Evolutionary conservation across 2,329 filamentous ascomycete species (phyloP).

Genomic region (Phialophora macrospora): DNA sequence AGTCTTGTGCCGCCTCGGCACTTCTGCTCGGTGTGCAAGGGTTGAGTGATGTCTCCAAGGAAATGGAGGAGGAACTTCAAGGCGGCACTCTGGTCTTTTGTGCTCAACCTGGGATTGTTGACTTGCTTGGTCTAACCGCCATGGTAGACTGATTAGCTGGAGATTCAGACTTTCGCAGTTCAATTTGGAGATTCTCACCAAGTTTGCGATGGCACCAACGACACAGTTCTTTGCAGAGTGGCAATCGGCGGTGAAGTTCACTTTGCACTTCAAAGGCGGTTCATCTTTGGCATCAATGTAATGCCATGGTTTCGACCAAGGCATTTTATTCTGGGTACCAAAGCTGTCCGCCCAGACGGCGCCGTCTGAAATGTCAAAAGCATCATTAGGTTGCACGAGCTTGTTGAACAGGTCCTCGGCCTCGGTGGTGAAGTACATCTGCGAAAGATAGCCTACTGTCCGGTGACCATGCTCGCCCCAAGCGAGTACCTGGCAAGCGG

Average conservation of each 20-base stretch:
- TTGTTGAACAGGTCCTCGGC: conserved; percentile 14
- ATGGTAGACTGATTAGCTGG: not conserved
- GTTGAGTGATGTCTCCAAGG: conserved; percentile 15
- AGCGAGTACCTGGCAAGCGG: not conserved
- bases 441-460: conserved; percentile 18
- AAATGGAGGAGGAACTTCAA: conserved; percentile 19
- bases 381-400: conserved; percentile 12
- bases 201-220: conserved; percentile 9
- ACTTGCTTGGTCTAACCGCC: conserved; percentile 8
- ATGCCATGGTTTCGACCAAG: conserved; percentile 18
- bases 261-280: conserved; percentile 12
- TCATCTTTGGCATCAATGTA: conserved; percentile 24
- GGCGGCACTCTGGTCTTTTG: conserved; percentile 4
- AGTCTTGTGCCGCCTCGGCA: conserved; percentile 14
- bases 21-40: conserved; percentile 15
- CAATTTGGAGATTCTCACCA: not conserved
- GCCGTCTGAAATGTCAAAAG: conserved; percentile 23
- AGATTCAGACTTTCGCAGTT: not conserved
- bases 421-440: conserved; percentile 14
- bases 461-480: conserved; percentile 24
- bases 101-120: conserved; percentile 3
- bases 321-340: not conserved
- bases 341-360: conserved; percentile 17
- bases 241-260: conserved; percentile 17
- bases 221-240: conserved; percentile 14